Evolutionary conservation across 257 asterid species (phyloP).

Genomic region (Solanum appendiculatum): DNA sequence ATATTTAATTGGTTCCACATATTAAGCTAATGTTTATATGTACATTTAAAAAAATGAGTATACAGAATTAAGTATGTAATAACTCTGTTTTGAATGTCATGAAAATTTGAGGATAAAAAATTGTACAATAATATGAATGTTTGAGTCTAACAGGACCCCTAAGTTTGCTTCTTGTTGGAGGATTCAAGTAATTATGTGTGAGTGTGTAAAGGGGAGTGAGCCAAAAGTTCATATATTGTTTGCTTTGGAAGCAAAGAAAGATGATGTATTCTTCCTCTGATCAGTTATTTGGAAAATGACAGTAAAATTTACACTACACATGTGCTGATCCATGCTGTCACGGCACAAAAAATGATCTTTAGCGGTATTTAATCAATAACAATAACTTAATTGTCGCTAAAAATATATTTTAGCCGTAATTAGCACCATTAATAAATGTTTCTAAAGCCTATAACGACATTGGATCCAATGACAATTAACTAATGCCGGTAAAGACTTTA

Average conservation of each 20-base stretch:
- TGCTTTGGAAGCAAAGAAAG: slow-evolving; percentile 1
- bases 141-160: not conserved
- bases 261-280: not conserved
- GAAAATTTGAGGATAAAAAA: not conserved
- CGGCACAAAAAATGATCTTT: too few relatives aligned
- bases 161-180: not conserved
- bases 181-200: not conserved
- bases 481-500: too few relatives aligned
- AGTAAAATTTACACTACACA: not conserved
- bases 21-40: not conserved
- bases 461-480: too few relatives aligned
- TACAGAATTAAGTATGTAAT: too few relatives aligned
- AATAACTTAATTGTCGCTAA: too few relatives aligned
- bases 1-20: not conserved
- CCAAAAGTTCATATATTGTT: not conserved
- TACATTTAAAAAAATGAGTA: not conserved
- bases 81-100: not conserved
- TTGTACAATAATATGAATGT: not conserved
- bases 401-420: too few relatives aligned
- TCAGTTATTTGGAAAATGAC: not conserved
- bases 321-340: not conserved
- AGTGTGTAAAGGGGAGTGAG: not conserved
- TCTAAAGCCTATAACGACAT: too few relatives aligned
- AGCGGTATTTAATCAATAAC: too few relatives aligned
- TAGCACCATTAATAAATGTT: too few relatives aligned